phyloP scores from a whole-genome alignment of 192 early-diverging fungal genomes.

The Coemansia asiatica region DNA sequence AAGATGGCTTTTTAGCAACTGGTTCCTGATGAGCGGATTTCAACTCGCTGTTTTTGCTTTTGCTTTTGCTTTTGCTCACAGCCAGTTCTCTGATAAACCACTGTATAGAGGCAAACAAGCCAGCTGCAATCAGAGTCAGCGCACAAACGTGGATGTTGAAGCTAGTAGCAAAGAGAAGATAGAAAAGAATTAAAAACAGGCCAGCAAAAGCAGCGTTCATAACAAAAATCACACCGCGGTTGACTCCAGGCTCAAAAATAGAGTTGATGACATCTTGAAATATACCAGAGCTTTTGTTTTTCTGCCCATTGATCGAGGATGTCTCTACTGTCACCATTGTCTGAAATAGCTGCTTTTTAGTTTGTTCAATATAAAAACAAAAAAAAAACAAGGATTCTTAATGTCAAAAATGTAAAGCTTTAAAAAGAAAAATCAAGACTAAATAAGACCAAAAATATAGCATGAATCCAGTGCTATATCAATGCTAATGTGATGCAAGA shows the following conservation, averaged over 20 bases:
- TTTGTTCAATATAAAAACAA: no score
- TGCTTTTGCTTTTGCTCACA: constrained; percentile 9
- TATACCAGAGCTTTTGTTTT: constrained; percentile 27
- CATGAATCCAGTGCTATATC: neutral
- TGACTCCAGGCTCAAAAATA: constrained; percentile 56
- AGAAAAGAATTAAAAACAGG: constrained; percentile 43
- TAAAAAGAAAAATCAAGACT: neutral
- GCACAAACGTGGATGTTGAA: constrained; percentile 54
- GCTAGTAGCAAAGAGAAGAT: constrained; percentile 40
- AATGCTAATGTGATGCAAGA: neutral
- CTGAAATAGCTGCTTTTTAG: no score
- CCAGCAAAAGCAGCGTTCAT: constrained; percentile 53
- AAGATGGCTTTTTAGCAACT: neutral
- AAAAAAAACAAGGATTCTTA: neutral
- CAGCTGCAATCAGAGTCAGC: constrained; percentile 29
- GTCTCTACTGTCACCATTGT: neutral
- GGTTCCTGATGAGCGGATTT: neutral
- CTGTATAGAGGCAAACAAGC: constrained; percentile 46
- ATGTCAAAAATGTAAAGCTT: no score
- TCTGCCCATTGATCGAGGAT: neutral
- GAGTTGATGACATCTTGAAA: constrained; percentile 53
- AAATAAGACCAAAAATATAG: neutral
- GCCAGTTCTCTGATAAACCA: constrained; percentile 41
- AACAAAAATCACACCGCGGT: constrained; percentile 51
- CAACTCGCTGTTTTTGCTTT: neutral